These are phyloP conservation scores for Acidomyces sp. DNA, from an alignment of 495 filamentous ascomycete species.

Conservation along the genomic window DNA sequence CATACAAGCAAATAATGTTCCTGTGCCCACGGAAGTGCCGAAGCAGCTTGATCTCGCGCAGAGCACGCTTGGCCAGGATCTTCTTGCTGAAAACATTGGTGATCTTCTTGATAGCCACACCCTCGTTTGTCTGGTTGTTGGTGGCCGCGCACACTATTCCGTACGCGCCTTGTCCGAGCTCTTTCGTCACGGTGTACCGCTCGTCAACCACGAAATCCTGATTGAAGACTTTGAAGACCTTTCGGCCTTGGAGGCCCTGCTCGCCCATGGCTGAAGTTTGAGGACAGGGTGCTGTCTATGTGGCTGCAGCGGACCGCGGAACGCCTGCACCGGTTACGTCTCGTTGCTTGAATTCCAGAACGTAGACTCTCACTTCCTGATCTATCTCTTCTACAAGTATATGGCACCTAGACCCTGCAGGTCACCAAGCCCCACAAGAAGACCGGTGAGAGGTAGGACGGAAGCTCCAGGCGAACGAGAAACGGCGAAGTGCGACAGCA, in stretches of 20 bases:
- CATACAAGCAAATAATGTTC: constrained; percentile 87
- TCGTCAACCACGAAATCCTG: constrained; percentile 98
- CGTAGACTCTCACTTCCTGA: no score
- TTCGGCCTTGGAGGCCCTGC: constrained; percentile 44
- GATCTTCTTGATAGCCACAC: constrained; percentile 98
- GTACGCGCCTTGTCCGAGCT: constrained; percentile 93
- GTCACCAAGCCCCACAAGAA: no score
- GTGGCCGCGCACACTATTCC: constrained; percentile 97
- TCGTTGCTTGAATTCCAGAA: no score
- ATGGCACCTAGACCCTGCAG: no score
- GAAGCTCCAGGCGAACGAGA: no score
- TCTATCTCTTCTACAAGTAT: no score
- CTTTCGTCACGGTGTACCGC: constrained; percentile 95
- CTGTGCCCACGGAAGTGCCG: constrained; percentile 90
- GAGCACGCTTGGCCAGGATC: constrained; percentile 91
- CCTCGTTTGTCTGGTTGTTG: constrained; percentile 80
- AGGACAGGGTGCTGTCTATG: no score
- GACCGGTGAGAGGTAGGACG: no score
- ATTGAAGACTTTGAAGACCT: constrained; percentile 99
- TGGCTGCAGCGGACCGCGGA: no score
- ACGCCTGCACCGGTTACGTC: no score
- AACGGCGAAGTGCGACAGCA: no score
- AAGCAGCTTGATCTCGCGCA: constrained; percentile 95
- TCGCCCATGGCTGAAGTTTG: constrained; percentile 16
- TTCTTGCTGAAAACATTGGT: constrained; percentile 99